Evolutionary conservation across 176 grass and related monocot species (phyloP).

Genomic region (Oryza australiensis): DNA sequence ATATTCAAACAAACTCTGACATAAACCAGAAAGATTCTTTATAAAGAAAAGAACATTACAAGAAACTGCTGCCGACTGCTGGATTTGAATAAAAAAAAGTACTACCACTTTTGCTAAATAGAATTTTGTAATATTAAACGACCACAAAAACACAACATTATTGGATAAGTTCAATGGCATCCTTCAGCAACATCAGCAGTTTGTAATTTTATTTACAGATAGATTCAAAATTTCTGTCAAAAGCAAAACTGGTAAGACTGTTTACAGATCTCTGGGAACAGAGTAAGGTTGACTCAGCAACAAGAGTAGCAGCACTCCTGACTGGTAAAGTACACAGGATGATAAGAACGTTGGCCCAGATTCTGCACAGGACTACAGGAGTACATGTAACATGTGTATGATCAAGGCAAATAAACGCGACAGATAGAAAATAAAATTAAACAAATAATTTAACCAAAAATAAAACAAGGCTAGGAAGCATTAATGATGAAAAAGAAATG

Average conservation of each 20-base stretch:
- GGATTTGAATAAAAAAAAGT: background rate
- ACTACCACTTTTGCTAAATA: background rate
- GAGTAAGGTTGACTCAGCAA: background rate
- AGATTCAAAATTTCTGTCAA: background rate
- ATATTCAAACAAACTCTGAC: too few species aligned
- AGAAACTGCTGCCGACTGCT: background rate
- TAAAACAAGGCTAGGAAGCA: background rate
- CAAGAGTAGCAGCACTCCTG: background rate
- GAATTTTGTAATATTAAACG: background rate
- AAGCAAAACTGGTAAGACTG: background rate
- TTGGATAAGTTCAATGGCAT: background rate
- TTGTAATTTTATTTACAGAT: conserved; percentile 16
- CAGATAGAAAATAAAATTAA: background rate
- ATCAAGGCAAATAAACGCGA: background rate
- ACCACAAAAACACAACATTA: background rate
- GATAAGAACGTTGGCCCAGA: background rate
- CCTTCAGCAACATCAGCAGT: background rate
- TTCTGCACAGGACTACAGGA: background rate
- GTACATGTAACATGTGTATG: background rate
- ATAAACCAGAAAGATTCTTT: background rate
- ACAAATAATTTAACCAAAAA: conserved; percentile 13
- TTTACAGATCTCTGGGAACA: background rate
- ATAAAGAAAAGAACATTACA: background rate
- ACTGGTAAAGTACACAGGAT: background rate
- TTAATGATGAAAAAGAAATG: conserved; percentile 20